Percentiles rank a stretch among this genome's conserved stretches.
Conservation (phyloP, 2,329 filamentous ascomycete genomes). For the Xylaria multiplex region DNA sequence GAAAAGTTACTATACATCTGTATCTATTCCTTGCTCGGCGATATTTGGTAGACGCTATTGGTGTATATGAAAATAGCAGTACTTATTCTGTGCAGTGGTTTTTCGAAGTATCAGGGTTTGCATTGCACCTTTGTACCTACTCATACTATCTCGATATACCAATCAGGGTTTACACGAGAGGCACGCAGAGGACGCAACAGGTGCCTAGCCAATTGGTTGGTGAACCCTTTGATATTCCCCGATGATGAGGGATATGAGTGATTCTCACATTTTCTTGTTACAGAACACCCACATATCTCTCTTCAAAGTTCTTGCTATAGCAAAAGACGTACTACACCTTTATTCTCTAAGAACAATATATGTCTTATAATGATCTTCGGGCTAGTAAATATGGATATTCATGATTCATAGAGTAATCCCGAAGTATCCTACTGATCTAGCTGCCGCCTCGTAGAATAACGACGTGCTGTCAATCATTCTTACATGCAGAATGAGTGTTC, state of each 20-base stretch:
- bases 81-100: background rate
- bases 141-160: background rate
- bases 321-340: background rate
- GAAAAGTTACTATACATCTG: background rate
- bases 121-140: background rate
- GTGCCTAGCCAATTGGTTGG: background rate
- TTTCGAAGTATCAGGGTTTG: background rate
- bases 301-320: no score
- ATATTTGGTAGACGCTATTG: background rate
- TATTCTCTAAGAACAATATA: background rate
- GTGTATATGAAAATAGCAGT: slow-evolving; percentile 3
- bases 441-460: background rate
- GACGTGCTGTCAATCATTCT: background rate
- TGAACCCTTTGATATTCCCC: background rate
- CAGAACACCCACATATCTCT: no score
- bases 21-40: background rate
- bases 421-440: background rate
- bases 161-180: slow-evolving; percentile 13
- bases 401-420: background rate
- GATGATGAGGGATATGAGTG: background rate
- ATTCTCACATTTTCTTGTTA: no score
- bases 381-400: background rate
- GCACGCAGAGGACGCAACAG: slow-evolving; percentile 15
- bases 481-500: slow-evolving; percentile 2
- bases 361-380: background rate